These are phyloP conservation scores for Kazachstania sp. DNA, from an alignment of 1,139 yeast genomes.

Conservation along the genomic window DNA sequence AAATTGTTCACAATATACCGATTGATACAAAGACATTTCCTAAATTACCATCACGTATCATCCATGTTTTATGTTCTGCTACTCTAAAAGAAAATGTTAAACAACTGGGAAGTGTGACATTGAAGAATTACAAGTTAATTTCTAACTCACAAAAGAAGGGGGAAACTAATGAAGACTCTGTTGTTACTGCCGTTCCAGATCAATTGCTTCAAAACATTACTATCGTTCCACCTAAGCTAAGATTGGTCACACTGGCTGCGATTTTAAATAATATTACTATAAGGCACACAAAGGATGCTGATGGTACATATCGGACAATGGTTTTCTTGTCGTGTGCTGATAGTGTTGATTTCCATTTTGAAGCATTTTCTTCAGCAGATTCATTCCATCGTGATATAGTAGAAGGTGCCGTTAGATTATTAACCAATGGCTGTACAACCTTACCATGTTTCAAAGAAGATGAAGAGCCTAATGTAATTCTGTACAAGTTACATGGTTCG, in stretches of 20 bases:
- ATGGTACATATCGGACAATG: slow-evolving; percentile 47
- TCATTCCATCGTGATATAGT: slow-evolving; percentile 30
- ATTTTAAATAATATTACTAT: slow-evolving; percentile 44
- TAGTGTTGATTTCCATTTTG: slow-evolving; percentile 86
- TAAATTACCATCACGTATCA: slow-evolving; percentile 57
- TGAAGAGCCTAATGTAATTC: slow-evolving; percentile 37
- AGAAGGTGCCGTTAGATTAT: slow-evolving; percentile 37
- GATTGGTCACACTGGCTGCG: slow-evolving; percentile 75
- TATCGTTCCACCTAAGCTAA: slow-evolving; percentile 83
- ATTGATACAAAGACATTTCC: slow-evolving; percentile 40
- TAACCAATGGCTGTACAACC: slow-evolving; percentile 25
- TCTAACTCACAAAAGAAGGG: slow-evolving; percentile 31
- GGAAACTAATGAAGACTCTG: slow-evolving; percentile 7
- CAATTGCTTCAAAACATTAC: slow-evolving; percentile 72
- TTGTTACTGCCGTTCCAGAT: slow-evolving; percentile 61
- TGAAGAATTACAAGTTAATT: slow-evolving; percentile 64
- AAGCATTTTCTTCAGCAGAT: slow-evolving; percentile 45
- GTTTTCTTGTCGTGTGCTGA: slow-evolving; percentile 92
- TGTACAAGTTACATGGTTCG: slow-evolving; percentile 88
- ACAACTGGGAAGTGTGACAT: slow-evolving; percentile 68
- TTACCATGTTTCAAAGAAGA: slow-evolving; percentile 26
- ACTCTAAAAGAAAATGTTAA: slow-evolving; percentile 78
- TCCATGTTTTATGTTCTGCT: slow-evolving; percentile 87
- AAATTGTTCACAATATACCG: slow-evolving; percentile 42
- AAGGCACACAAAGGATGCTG: slow-evolving; percentile 14